Base-by-base conservation (phyloP, 139 green algal genomes). In the Tetraselmis striata region DNA sequence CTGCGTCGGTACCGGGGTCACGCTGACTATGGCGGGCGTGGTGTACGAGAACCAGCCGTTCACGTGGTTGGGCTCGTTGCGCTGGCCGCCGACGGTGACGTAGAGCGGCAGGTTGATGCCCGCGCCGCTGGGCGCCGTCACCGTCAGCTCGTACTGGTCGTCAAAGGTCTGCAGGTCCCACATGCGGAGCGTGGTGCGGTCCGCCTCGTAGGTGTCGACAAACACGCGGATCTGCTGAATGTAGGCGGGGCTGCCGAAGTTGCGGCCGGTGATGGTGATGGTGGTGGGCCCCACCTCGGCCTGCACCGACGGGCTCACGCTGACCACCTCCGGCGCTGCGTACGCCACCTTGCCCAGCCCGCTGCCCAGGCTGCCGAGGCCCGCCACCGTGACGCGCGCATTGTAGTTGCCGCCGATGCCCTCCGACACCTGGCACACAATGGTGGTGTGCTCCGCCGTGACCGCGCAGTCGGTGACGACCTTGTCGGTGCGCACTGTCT, bases 201-300 rank as follows among this genome's bases (percentile, higher is more conserved):
- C 74, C 26, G 25, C 74, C 74, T 77, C 26, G 74, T 31, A 67
- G 45, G 45, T 67, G 45, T 67, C 45, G 11, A 67, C 45, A 67
- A 67, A 67, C 45, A 67, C 45, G 23, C 74, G 26, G 74, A 31
- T 31, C 74, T 31, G 74, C 22, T 77, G 23, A 28, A 81, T 23
- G 28, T 81, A 59, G 81, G 26, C 25, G 31, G 32, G 76, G 75
- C 27, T 79, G 25, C 82, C 82, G 82, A 85, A 85, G 76, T 83
- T 83, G 45, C 29, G 29, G 5, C 80, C 80, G 25, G 45, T 31
- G 45, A 83, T 83, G 32, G 80, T 83, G 58, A 83, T 59, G 32
- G 80, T 83, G 18, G 80, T 83, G 26, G 29, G 25, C 28, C 30
- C 80, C 25, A 28, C 78, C 78, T 45, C 22, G 26, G 58, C 2